These are phyloP conservation scores for Anisodus tanguticus DNA, from an alignment of 257 asterid genomes.

Conservation along the genomic window DNA sequence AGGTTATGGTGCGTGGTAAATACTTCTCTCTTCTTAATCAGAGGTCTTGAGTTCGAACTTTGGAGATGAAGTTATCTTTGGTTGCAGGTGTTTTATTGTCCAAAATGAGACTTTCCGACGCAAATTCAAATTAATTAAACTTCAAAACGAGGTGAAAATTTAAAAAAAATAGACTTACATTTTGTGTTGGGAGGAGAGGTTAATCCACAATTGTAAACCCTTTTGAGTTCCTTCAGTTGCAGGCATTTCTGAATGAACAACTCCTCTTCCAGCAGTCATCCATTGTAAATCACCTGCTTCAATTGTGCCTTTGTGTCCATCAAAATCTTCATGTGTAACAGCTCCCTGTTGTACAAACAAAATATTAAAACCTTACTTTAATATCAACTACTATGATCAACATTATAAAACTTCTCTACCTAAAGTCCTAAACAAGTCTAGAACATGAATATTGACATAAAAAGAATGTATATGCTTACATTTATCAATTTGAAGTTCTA, in stretches of 20 bases:
- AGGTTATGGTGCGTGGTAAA: background rate
- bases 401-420: background rate
- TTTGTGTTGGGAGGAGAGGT: conserved; percentile 71
- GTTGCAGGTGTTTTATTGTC: no score
- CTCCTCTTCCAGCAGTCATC: conserved; percentile 98
- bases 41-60: no score
- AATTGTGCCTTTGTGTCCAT: conserved; percentile 77
- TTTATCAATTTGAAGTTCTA: background rate
- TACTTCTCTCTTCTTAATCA: no score
- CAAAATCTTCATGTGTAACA: conserved; percentile 80
- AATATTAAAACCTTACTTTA: background rate
- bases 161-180: conserved; percentile 49
- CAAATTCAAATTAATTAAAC: no score
- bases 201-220: conserved; percentile 89
- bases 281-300: conserved; percentile 88
- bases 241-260: conserved; percentile 96
- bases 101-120: no score
- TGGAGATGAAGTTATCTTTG: no score
- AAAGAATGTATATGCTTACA: background rate
- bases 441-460: background rate
- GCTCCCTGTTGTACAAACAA: conserved; percentile 55
- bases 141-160: no score
- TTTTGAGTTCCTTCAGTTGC: conserved; percentile 70
- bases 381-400: background rate
- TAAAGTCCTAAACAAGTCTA: background rate